Percentiles rank a stretch among this genome's conserved stretches.
Conservation (phyloP, 768 basidiomycete genomes). For the Tricholoma bakamatsutake region DNA sequence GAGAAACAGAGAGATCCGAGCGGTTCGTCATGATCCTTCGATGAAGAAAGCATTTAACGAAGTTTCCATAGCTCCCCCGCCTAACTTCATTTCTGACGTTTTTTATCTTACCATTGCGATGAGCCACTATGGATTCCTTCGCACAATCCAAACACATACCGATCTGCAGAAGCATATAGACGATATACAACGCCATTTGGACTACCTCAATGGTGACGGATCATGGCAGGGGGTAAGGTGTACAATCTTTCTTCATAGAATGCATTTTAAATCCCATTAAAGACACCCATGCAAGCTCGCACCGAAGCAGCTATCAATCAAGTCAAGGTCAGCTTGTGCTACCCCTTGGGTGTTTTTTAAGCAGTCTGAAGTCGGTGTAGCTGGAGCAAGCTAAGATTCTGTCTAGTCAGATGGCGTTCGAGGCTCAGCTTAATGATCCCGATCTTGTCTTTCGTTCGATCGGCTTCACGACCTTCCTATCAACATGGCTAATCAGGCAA, state of each 20-base stretch:
- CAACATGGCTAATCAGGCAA: conserved; percentile 89
- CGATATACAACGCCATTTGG: conserved; percentile 72
- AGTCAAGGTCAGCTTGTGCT: conserved; percentile 50
- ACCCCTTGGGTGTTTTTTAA: not conserved
- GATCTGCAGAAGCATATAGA: conserved; percentile 70
- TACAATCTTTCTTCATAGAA: not conserved
- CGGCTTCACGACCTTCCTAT: conserved; percentile 83
- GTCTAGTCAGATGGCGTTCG: conserved; percentile 72
- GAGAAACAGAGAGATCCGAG: conserved; percentile 38
- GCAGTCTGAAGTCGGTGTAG: conserved; percentile 26
- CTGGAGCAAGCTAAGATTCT: conserved; percentile 64
- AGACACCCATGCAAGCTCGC: conserved; percentile 72
- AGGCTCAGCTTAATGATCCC: conserved; percentile 83
- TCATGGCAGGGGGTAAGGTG: conserved; percentile 76
- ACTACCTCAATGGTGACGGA: conserved; percentile 66
- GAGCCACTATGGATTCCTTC: conserved; percentile 84
- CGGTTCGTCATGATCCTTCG: conserved; percentile 28
- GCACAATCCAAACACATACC: conserved; percentile 71
- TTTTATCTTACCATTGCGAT: conserved; percentile 87
- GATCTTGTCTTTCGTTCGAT: conserved; percentile 75
- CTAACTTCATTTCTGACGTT: conserved; percentile 93
- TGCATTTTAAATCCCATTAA: not conserved
- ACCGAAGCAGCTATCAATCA: conserved; percentile 73
- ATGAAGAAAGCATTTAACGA: not conserved
- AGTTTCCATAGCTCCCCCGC: conserved; percentile 41